Evolutionary conservation across 805 yeast genomes (phyloP), one percentile per base, ranked within the genome.

Genomic region (Yarrowia hollandica): DNA sequence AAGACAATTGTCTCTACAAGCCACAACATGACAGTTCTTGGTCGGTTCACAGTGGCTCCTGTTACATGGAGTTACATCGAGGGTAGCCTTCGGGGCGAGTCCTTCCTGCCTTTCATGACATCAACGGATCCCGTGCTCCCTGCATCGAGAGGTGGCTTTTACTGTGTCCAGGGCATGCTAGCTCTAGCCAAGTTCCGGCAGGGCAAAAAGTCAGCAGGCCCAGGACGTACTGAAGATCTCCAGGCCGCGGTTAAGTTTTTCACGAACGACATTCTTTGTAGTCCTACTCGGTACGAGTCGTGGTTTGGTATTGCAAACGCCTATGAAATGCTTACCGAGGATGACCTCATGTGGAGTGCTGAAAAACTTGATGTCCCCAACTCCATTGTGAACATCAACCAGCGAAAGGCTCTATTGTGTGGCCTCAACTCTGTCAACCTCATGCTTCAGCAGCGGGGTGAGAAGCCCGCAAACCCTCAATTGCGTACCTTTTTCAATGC

Each of bases 311-410:
- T 94, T 12, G 96, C 95, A 0, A 90, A 85, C 67, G 84, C 92
- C 0, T 90, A 79, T 64, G 84, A 90, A 0, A 83, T 77, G 60
- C 73, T 88, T 37, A 96, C 86, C 0, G 97, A 92, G 64, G 96
- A 90, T 69, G 96, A 89, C 63, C 72, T 94, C 60, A 82, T 88
- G n/a, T 90, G 96, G 95, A 87, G 92, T 0, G 84, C 96, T 0
- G 97, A 91, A 65, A 87, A 87, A 66, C 72, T 90, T 33, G 84
- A 84, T 55, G 76, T 80, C 0, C 67, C 76, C 0, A 37, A 25
- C 35, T 52, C 58, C 16, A 52, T 52, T 23, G 44, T 52, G 94
- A 86, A 5, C 77, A 83, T 62, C 85, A 67, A 81, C 3, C 96
- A 90, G 69, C 77, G 86, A 60, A 85, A 79, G 65, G 77, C 96